These are phyloP conservation scores for Nicotiana sylvestris DNA, from an alignment of 257 asterid genomes.

Conservation along the genomic window DNA sequence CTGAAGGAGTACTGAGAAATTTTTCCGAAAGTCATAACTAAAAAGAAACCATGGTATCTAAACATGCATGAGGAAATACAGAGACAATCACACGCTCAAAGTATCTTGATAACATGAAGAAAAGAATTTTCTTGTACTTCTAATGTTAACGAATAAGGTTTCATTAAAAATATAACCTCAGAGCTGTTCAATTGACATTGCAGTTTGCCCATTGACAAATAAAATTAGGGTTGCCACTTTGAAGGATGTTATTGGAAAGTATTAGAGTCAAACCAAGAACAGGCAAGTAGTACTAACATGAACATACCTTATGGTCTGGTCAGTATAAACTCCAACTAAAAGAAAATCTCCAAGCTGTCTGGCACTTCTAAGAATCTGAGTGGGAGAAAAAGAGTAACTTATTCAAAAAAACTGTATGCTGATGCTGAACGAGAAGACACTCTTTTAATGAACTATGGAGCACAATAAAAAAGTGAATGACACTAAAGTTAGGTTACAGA, in stretches of 20 bases:
- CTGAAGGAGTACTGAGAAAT: neutral
- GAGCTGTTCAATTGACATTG: neutral
- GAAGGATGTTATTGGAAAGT: neutral
- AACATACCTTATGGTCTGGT: constrained; percentile 67
- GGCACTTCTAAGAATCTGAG: constrained; percentile 82
- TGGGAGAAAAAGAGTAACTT: constrained; percentile 8
- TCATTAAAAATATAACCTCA: neutral
- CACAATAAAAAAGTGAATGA: neutral
- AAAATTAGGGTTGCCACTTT: neutral
- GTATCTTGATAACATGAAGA: neutral
- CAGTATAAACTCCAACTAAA: constrained; percentile 81
- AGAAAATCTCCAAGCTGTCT: constrained; percentile 89
- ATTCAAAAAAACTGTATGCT: neutral
- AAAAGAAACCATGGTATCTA: neutral
- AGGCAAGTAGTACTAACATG: neutral
- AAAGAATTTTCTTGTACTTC: neutral
- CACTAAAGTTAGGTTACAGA: neutral
- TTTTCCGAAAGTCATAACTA: neutral
- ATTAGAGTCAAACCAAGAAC: neutral
- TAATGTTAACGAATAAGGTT: neutral
- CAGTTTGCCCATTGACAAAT: neutral
- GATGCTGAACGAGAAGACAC: neutral
- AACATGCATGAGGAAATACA: neutral
- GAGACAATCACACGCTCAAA: neutral
- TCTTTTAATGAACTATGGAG: neutral